Base-by-base conservation (phyloP, 352 stramenopile genomes). In the Paralagenidium karlingii region DNA sequence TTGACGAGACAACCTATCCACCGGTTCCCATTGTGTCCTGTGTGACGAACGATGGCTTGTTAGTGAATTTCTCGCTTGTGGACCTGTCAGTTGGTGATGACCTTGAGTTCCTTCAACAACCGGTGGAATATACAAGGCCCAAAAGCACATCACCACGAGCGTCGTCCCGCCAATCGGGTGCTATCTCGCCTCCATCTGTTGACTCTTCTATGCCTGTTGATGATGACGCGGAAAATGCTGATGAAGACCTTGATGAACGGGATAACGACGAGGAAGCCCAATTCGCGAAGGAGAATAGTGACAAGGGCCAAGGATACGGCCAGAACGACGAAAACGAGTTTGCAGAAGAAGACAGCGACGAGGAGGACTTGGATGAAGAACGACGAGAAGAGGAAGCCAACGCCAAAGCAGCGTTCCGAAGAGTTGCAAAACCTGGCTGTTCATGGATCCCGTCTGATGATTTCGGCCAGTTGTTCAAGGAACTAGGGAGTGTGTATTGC, bases 61-160 rank as follows among this genome's bases (percentile, higher is more conserved):
- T 82, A 13, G 51, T 86, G 30, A 70, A 70, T 42, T 83, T 86
- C 49, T 63, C 60, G 5, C 78, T 86, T 33, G 53, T 86, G 16
- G 73, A 86, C 33, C 68, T 58, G 32, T 73, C 55, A 7, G 67
- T 82, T 11, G 42, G 38, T 10, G 67, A 78, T 15, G 18, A 45
- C 2, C 31, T 58, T 3, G 30, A 48, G 1, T 58, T 59, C 29
- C 24, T 58, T 2, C 24, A 40, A 19, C 15, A 31, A 8, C 24
- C 44, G 13, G 21, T 37, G 15, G 3, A 31, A 5, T 51, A 50
- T n/a, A n/a, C n/a, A n/a, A n/a, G n/a, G n/a, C n/a, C n/a, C n/a
- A n/a, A n/a, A n/a, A n/a, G 6, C 37, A 26, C 25, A 10, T 26
- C 11, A 43, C 37, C 21, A 26, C 33, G 21, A 26, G 13, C 25